A percentile compares a stretch with the other conserved stretches of the same genome.
These are phyloP conservation scores for Senna siamea DNA, from an alignment of 306 rosid species.

Conservation along the genomic window DNA sequence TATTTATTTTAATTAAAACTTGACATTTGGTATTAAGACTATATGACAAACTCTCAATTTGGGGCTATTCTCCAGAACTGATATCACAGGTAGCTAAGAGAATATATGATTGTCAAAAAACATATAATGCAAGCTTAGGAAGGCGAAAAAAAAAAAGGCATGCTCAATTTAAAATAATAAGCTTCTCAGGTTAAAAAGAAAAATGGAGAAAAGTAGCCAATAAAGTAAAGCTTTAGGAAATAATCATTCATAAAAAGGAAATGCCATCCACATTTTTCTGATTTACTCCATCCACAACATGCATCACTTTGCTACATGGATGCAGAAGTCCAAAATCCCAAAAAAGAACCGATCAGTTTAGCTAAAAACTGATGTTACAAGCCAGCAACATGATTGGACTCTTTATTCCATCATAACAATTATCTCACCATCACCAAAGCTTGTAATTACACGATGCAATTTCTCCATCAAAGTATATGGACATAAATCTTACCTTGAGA, in stretches of 20 bases:
- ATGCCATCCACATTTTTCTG: neutral
- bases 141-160: neutral
- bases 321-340: slow-evolving; percentile 2
- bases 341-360: neutral
- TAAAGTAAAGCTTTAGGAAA: neutral
- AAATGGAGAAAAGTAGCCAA: neutral
- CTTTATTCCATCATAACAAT: neutral
- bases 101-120: neutral
- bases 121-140: neutral
- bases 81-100: slow-evolving; percentile 4
- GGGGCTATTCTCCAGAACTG: neutral
- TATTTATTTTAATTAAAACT: neutral
- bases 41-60: neutral
- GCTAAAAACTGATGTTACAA: neutral
- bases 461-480: neutral
- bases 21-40: neutral
- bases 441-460: neutral
- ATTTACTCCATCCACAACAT: neutral
- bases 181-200: neutral
- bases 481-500: slow-evolving; percentile 67
- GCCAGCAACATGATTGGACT: neutral
- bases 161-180: neutral
- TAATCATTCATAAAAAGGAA: neutral
- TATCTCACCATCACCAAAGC: neutral
- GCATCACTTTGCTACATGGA: neutral